phyloP scores from a whole-genome alignment of 345 rosid species.

The Populus tremula region DNA sequence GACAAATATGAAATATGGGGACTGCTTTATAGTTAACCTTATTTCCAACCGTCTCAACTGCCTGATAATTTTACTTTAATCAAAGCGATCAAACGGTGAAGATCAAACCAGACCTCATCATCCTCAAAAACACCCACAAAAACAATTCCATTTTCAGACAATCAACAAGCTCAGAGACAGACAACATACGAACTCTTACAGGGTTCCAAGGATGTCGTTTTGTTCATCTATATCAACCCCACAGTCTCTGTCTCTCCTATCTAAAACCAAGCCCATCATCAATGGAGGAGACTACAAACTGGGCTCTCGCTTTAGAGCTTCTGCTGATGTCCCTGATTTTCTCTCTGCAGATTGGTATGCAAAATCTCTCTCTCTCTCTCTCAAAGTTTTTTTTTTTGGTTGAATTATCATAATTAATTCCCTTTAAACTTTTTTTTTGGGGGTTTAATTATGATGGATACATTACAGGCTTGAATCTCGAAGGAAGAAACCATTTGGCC shows the following conservation, averaged over 20 bases:
- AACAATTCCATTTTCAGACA: neutral
- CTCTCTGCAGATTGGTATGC: conserved; percentile 80
- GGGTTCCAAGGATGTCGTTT: conserved; percentile 49
- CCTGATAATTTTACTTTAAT: too few species aligned
- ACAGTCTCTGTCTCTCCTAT: conserved; percentile 26
- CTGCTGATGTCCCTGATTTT: conserved; percentile 81
- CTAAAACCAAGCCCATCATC: conserved; percentile 34
- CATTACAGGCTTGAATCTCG: conserved; percentile 78
- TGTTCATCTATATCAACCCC: conserved; percentile 37
- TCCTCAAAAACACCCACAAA: neutral
- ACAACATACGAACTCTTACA: neutral
- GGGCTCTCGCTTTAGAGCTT: conserved; percentile 47
- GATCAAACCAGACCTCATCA: conserved; percentile 5
- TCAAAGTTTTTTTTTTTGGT: neutral
- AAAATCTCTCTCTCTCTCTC: too few species aligned
- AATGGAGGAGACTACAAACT: conserved; percentile 22
- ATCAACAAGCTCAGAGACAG: neutral
- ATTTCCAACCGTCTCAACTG: too few species aligned
- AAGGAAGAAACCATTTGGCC: conserved; percentile 87
- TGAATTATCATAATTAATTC: neutral
- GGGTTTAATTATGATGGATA: too few species aligned
- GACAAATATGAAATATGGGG: too few species aligned
- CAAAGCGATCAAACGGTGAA: neutral
- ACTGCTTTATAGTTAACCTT: too few species aligned
- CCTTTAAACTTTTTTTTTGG: neutral